Percentiles rank a stretch among this genome's conserved stretches.
These are phyloP conservation scores for Eremochloa ophiuroides DNA, from an alignment of 176 grass and related monocot genomes.

Conservation along the genomic window DNA sequence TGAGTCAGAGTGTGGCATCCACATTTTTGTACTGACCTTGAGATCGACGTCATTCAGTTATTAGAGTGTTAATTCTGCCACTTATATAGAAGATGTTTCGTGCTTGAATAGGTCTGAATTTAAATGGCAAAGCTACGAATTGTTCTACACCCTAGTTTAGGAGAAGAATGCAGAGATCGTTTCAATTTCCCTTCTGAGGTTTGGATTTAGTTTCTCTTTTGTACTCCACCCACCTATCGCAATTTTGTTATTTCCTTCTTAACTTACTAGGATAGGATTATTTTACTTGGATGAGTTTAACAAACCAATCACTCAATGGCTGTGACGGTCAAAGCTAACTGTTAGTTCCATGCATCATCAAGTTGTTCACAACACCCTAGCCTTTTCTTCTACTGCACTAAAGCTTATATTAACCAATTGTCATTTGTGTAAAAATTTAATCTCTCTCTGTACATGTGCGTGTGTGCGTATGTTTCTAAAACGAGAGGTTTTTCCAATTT, in stretches of 20 bases:
- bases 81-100: not conserved
- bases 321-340: no score
- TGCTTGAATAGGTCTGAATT: conserved; percentile 47
- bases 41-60: not conserved
- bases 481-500: no score
- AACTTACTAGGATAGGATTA: not conserved
- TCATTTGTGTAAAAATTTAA: no score
- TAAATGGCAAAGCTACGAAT: conserved; percentile 58
- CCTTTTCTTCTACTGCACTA: no score
- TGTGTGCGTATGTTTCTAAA: no score
- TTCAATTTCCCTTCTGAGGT: conserved; percentile 66
- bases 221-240: not conserved
- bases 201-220: not conserved
- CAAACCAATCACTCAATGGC: not conserved
- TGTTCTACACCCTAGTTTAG: conserved; percentile 64
- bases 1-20: not conserved
- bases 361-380: no score
- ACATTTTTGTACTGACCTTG: not conserved
- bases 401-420: no score
- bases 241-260: not conserved
- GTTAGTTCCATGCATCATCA: no score
- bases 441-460: no score
- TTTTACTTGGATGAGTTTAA: no score
- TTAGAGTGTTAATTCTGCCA: not conserved
- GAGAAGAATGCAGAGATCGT: conserved; percentile 70